phyloP scores from a whole-genome alignment of 2,329 filamentous ascomycete genomes.

The Phialophora verrucosa region DNA sequence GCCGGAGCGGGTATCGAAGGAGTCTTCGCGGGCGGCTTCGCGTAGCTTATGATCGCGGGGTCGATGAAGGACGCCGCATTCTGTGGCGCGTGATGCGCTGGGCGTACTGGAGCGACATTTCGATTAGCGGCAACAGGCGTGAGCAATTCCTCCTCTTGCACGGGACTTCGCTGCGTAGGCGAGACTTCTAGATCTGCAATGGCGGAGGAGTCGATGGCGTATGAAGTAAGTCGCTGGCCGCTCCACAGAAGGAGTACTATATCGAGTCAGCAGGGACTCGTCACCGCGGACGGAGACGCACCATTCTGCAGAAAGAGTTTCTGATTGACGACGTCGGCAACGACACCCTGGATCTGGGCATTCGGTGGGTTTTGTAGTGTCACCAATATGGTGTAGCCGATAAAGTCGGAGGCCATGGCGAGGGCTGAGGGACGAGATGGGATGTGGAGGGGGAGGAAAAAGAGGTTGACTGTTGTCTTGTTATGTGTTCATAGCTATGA shows the following conservation, averaged over 20 bases:
- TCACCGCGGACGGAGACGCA: constrained; percentile 48
- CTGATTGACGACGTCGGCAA: constrained; percentile 71
- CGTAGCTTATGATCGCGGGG: constrained; percentile 78
- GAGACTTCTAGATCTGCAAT: constrained; percentile 66
- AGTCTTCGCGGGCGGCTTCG: constrained; percentile 41
- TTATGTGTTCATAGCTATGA: background rate
- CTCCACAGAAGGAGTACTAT: constrained; percentile 56
- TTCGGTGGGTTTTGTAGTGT: constrained; percentile 70
- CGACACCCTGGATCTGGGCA: constrained; percentile 70
- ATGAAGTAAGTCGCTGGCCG: constrained; percentile 59
- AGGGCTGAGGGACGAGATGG: background rate
- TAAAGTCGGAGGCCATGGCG: constrained; percentile 70
- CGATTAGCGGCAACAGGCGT: constrained; percentile 28
- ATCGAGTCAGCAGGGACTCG: constrained; percentile 43
- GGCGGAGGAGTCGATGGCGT: constrained; percentile 62
- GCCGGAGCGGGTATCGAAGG: constrained; percentile 18
- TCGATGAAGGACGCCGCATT: constrained; percentile 65
- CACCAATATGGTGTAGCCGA: constrained; percentile 77
- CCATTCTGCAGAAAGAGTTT: constrained; percentile 75
- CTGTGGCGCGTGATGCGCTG: constrained; percentile 29
- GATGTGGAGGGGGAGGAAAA: background rate
- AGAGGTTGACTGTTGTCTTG: background rate
- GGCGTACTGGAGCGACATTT: constrained; percentile 14
- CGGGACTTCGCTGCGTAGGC: constrained; percentile 37
- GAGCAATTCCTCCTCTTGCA: constrained; percentile 33